Evolutionary conservation across 257 asterid genomes (phyloP).

Genomic region (Striga asiatica): DNA sequence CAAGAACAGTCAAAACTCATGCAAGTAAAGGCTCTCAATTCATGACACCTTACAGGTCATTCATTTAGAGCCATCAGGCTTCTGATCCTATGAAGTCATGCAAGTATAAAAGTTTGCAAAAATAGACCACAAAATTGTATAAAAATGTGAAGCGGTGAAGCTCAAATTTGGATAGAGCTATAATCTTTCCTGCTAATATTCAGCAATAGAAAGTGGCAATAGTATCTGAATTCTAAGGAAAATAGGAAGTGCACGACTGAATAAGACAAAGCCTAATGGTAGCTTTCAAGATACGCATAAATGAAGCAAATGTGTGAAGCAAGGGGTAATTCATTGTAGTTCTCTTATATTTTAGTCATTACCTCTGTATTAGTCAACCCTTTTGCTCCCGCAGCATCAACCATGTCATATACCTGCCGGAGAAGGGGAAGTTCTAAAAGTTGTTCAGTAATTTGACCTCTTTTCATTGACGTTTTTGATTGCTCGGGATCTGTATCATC

Average conservation of each 20-base stretch:
- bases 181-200: background rate
- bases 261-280: background rate
- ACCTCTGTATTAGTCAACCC: conserved; percentile 75
- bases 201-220: conserved; percentile 1
- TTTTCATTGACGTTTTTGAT: conserved; percentile 32
- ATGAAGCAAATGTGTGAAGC: background rate
- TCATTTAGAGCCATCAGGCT: conserved; percentile 6
- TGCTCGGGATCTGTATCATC: conserved; percentile 38
- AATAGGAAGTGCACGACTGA: conserved; percentile 2
- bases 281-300: conserved; percentile 10
- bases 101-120: background rate
- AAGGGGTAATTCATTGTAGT: background rate
- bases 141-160: background rate
- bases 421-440: conserved; percentile 78
- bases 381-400: conserved; percentile 69
- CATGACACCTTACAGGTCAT: background rate
- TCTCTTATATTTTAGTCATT: conserved; percentile 18
- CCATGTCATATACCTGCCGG: conserved; percentile 79
- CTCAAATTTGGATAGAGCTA: background rate
- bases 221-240: conserved; percentile 8
- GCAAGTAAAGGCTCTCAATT: conserved; percentile 5
- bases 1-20: conserved; percentile 5
- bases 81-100: conserved; percentile 4
- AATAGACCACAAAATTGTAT: conserved; percentile 1
- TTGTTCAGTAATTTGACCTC: conserved; percentile 68